Evolutionary conservation across 495 filamentous ascomycete genomes (phyloP).

Genomic region (Sporormia fimetaria): DNA sequence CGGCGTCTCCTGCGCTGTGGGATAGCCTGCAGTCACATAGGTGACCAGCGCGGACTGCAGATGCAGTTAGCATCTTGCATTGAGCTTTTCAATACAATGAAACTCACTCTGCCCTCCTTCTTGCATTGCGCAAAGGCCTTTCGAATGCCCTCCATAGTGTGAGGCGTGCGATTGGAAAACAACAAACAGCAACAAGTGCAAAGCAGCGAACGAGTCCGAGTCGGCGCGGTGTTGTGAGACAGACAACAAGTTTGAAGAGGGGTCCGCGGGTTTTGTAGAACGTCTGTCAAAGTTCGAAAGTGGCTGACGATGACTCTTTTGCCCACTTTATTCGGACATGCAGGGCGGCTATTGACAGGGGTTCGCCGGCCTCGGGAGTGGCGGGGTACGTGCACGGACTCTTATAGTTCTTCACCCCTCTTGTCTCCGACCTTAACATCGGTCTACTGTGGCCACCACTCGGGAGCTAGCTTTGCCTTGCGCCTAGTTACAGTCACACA

Average conservation of each 20-base stretch:
- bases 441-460: neutral
- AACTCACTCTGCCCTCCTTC: slow-evolving; percentile 51
- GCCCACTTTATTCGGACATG: neutral
- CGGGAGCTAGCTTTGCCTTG: neutral
- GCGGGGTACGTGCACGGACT: too few species aligned
- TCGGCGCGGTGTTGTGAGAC: neutral
- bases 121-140: slow-evolving; percentile 81
- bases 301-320: neutral
- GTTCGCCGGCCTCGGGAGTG: too few species aligned
- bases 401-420: too few species aligned
- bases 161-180: neutral
- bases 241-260: neutral
- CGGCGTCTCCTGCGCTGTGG: slow-evolving; percentile 67
- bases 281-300: neutral
- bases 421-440: neutral
- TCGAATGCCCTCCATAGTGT: slow-evolving; percentile 66
- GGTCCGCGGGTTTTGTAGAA: too few species aligned
- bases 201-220: neutral
- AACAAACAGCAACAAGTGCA: neutral
- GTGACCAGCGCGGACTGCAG: slow-evolving; percentile 68
- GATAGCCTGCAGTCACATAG: slow-evolving; percentile 93
- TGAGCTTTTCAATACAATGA: neutral
- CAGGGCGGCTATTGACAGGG: neutral
- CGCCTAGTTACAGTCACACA: neutral
- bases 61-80: slow-evolving; percentile 3